Evolutionary conservation across 2,329 filamentous ascomycete genomes (phyloP), one percentile per base, ranked within the genome.

Genomic region (Fusarium sp.): DNA sequence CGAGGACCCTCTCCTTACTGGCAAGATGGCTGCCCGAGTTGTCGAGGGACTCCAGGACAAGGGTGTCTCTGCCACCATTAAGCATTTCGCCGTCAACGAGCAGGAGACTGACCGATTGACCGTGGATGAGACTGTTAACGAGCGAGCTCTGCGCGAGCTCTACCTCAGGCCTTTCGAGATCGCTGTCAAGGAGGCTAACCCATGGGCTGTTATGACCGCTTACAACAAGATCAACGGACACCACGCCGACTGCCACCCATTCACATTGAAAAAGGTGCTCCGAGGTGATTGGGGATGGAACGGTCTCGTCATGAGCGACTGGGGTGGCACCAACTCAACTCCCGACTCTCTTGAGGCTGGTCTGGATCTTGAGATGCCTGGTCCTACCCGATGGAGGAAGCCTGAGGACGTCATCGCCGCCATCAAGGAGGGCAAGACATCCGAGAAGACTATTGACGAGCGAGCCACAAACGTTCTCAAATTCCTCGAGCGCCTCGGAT

Each of bases 81-180:
- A 86, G 77, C 85, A 86, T 67, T 86, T 85, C 70, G 82, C 82
- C n/a, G 84, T 81, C 58, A 86, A 86, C 71, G 85, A 86, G 61
- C 80, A 81, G 67, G 78, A 80, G 60, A 80, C 78, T 9, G 73
- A 79, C 9, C 74, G 78, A 4, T 45, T 79, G 35, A 78, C 76
- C 39, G 78, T 80, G 8, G 77, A 80, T 35, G 78, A 80, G 67
- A 75, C 71, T n/a, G 64, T 80, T 6, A 65, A 69, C 30, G 77
- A 80, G 48, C 71, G 78, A 13, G 68, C 78, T 9, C 62, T 80
- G 10, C 65, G 78, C 18, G 79, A 80, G 61, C 71, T 82, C 20
- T 80, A 80, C 48, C 77, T 84, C 2, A 77, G 82, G 43, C 83
- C 84, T 8, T 86, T 86, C 67, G 83, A 86, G 67, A 81, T 86